Conservation (phyloP, 192 early-diverging fungal genomes). For the Pilaira anomala region DNA sequence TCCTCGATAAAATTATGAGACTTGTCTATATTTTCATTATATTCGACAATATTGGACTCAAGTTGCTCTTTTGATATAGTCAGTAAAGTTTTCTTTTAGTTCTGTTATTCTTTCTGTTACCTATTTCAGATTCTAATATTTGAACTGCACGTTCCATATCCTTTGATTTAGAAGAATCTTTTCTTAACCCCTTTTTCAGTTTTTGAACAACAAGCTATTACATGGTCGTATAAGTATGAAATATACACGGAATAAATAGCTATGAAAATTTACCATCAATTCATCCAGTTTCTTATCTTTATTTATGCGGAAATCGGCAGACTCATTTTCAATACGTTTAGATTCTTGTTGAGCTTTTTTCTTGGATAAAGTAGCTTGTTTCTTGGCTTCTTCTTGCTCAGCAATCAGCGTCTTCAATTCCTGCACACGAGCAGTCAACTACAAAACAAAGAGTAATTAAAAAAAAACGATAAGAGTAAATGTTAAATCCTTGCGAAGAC, state of each 20-base stretch:
- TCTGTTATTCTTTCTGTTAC: conserved; percentile 30
- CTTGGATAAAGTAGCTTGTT: conserved; percentile 42
- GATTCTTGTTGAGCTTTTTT: conserved; percentile 52
- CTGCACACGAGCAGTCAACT: conserved; percentile 37
- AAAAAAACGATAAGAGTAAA: too few species aligned
- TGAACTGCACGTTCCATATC: conserved; percentile 66
- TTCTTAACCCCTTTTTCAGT: conserved; percentile 63
- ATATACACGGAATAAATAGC: conserved; percentile 10
- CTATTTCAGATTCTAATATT: conserved; percentile 61
- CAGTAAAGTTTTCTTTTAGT: not conserved
- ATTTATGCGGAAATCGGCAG: conserved; percentile 85
- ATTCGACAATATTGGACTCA: conserved; percentile 42
- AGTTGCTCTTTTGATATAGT: conserved; percentile 46
- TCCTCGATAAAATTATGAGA: conserved; percentile 47
- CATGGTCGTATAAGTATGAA: conserved; percentile 6
- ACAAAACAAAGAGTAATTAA: too few species aligned
- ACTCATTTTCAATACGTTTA: conserved; percentile 75
- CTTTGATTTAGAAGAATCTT: conserved; percentile 48
- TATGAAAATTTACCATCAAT: conserved; percentile 50
- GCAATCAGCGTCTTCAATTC: conserved; percentile 52
- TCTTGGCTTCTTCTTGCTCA: conserved; percentile 40
- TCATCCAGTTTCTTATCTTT: conserved; percentile 87
- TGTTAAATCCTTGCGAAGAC: not conserved
- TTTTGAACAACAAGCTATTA: conserved; percentile 58
- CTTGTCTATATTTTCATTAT: conserved; percentile 44